phyloP scores from a whole-genome alignment of 306 rosid genomes.

The Vicia sativa region DNA sequence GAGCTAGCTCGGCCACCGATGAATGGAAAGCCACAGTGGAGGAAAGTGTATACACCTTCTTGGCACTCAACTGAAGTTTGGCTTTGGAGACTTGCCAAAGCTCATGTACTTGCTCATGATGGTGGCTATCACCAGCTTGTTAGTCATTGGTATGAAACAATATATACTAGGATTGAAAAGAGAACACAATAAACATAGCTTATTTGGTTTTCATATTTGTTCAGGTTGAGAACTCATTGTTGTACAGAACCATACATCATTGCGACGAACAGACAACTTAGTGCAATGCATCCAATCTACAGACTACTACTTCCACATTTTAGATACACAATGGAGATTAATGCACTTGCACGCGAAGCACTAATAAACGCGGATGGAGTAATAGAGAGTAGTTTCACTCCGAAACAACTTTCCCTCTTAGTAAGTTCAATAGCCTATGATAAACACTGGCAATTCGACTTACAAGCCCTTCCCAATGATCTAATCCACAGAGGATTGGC shows the following conservation, averaged over 20 bases:
- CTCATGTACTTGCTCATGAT: conserved; percentile 87
- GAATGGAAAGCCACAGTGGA: conserved; percentile 71
- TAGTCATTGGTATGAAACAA: conserved; percentile 65
- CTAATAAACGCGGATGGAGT: conserved; percentile 65
- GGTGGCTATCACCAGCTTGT: conserved; percentile 83
- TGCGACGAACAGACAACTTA: conserved; percentile 71
- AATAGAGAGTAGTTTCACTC: conserved; percentile 60
- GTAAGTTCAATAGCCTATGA: conserved; percentile 68
- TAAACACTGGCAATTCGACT: conserved; percentile 68
- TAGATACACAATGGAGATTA: conserved; percentile 90
- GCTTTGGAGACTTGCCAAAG: conserved; percentile 93
- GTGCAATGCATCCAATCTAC: conserved; percentile 84
- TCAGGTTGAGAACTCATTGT: conserved; percentile 86
- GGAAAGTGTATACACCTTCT: conserved; percentile 50
- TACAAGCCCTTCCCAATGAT: conserved; percentile 70
- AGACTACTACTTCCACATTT: conserved; percentile 82
- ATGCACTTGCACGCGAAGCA: conserved; percentile 72
- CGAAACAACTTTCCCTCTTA: conserved; percentile 53
- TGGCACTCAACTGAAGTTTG: conserved; percentile 73
- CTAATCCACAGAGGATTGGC: conserved; percentile 73
- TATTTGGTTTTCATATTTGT: not conserved
- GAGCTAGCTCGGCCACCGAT: conserved; percentile 78
- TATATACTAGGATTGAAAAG: not conserved
- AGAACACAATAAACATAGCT: no score
- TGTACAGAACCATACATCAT: conserved; percentile 78